Base-by-base conservation (phyloP, 768 basidiomycete species). In the Termitomyces sp. region DNA sequence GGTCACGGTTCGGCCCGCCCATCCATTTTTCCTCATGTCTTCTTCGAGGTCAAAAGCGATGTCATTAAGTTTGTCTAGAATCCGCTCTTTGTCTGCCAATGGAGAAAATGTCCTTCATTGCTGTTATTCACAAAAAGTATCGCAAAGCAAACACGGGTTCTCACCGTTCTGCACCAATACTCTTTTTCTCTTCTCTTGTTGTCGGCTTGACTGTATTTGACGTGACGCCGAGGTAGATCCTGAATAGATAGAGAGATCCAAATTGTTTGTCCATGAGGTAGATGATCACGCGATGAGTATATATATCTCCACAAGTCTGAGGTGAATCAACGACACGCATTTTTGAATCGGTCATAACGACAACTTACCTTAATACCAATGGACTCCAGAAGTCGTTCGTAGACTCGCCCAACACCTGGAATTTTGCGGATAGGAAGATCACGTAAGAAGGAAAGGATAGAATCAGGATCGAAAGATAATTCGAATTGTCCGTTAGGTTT, bases 401-500 rank as follows among this genome's bases (percentile, higher is more conserved):
- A 88, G 4, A 98, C 96, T 33, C 94, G 78, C 1, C 96, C 96
- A 58, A 98, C 85, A 0, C 94, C 94, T 2, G 90, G 92, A 16
- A 97, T 81, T 68, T 89, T 92, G 45, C 92, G 86, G 45, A 97
- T 92, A 0, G 93, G 81, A 16, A 98, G 80, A 49, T 87, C 83
- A 22, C 73, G 76, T 87, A 93, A 93, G 69, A 97, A 98, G 0
- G 73, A 72, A 49, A 80, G 79, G 63, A 98, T 87, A 8, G 79
- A 73, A 29, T 82, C 66, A 2, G 79, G 69, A 28, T 88, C 81
- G 64, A 88, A 92, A 2, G 83, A 72, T 24, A 97, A 81, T 62
- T 81, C 80, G 62, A 84, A 98, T 70, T 97, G 94, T 13, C 94
- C 94, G 65, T 96, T 92, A 2, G 94, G 95, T 72, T 98, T 98